Evolutionary conservation across 257 asterid genomes (phyloP).

Genomic region (Linderniella brevidens): DNA sequence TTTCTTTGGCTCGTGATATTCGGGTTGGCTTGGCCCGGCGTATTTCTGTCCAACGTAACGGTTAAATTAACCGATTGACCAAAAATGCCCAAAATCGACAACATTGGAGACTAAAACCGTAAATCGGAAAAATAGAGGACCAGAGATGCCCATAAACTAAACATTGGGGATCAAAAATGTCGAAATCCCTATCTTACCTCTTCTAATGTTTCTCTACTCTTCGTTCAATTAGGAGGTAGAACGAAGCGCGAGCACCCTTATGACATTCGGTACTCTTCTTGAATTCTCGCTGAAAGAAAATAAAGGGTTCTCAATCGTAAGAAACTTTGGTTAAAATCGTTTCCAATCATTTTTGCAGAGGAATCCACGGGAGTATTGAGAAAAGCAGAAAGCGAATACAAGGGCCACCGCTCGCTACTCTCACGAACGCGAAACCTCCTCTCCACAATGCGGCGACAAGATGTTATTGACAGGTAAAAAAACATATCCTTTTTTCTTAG

Average conservation of each 20-base stretch:
- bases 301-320: background rate
- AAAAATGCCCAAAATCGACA: too few species aligned
- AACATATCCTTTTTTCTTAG: background rate
- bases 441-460: slow-evolving; percentile 85
- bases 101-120: too few species aligned
- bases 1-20: too few species aligned
- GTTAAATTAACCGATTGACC: too few species aligned
- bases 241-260: slow-evolving; percentile 67
- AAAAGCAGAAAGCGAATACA: slow-evolving; percentile 88
- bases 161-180: too few species aligned
- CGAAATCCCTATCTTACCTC: too few species aligned
- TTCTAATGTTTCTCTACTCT: slow-evolving; percentile 6
- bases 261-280: slow-evolving; percentile 59
- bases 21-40: too few species aligned
- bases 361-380: slow-evolving; percentile 65
- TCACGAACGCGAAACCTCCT: slow-evolving; percentile 74
- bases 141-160: too few species aligned
- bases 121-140: too few species aligned
- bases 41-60: too few species aligned
- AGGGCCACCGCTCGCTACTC: slow-evolving; percentile 74
- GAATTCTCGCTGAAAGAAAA: too few species aligned
- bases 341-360: slow-evolving; percentile 27
- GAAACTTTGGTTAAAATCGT: background rate
- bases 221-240: slow-evolving; percentile 62
- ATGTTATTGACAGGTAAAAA: slow-evolving; percentile 83